Evolutionary conservation across 495 filamentous ascomycete species (phyloP).

Genomic region (Tuber magnatum): DNA sequence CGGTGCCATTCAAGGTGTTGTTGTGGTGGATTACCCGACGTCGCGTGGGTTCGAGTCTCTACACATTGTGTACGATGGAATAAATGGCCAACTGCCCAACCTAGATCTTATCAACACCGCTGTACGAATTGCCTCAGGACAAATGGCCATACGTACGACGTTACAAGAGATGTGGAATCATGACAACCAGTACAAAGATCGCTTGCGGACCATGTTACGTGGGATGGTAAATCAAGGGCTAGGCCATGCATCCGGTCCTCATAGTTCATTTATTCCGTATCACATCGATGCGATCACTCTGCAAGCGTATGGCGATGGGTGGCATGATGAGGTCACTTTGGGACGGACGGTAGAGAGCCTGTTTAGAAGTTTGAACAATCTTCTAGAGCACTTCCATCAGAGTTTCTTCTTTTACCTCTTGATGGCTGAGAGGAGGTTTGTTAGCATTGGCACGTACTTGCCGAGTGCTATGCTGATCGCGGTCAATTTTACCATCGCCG

Average conservation of each 20-base stretch:
- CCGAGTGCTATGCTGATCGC: constrained; percentile 95
- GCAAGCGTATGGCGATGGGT: constrained; percentile 79
- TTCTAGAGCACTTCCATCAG: constrained; percentile 94
- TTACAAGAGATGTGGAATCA: constrained; percentile 86
- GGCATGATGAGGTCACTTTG: constrained; percentile 95
- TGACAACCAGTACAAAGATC: constrained; percentile 66
- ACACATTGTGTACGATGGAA: constrained; percentile 86
- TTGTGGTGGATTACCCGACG: constrained; percentile 88
- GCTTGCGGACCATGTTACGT: constrained; percentile 75
- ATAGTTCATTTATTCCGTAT: constrained; percentile 94
- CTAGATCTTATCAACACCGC: constrained; percentile 93
- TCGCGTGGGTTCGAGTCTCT: constrained; percentile 73
- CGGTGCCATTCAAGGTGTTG: constrained; percentile 82
- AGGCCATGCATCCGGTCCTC: constrained; percentile 76
- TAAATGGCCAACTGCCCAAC: constrained; percentile 93
- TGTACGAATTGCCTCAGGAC: constrained; percentile 75
- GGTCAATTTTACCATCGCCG: constrained; percentile 88
- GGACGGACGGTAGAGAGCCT: constrained; percentile 82
- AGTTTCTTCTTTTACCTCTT: constrained; percentile 99
- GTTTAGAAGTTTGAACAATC: constrained; percentile 86
- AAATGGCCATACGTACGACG: constrained; percentile 78
- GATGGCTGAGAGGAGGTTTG: constrained; percentile 81
- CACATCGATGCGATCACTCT: constrained; percentile 81
- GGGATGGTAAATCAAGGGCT: constrained; percentile 90
- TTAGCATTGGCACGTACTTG: constrained; percentile 95